Conservation (phyloP, 202 grass and related monocot genomes). For the Bolboschoenoplectus hybrid region DNA sequence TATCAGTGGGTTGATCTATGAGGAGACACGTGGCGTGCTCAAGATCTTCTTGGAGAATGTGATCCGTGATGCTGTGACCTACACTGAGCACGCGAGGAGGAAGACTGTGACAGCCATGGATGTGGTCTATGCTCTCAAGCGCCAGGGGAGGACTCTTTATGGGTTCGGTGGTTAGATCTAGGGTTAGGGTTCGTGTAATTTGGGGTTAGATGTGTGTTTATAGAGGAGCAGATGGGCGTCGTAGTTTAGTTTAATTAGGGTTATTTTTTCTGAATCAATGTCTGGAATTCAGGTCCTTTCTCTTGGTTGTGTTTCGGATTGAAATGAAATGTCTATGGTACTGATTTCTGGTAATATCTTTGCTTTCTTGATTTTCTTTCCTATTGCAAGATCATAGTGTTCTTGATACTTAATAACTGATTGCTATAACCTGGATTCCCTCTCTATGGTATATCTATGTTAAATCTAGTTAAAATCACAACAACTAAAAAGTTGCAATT, state of each 20-base stretch:
- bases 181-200: neutral
- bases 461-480: no score
- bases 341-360: neutral
- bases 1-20: constrained; percentile 79
- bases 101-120: constrained; percentile 54
- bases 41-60: constrained; percentile 98
- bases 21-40: constrained; percentile 90
- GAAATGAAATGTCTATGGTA: neutral
- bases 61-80: constrained; percentile 49
- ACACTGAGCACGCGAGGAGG: constrained; percentile 36
- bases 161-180: constrained; percentile 35
- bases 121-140: constrained; percentile 48
- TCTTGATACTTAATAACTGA: neutral
- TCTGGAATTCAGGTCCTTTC: neutral
- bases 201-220: neutral
- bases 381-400: neutral
- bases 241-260: neutral
- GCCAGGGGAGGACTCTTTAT: constrained; percentile 38
- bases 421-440: neutral
- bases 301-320: neutral
- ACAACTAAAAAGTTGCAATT: no score
- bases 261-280: neutral
- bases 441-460: neutral
- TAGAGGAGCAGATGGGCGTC: neutral
- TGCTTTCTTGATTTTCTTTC: neutral